These are phyloP conservation scores for Hawksworthiomyces lignivorus DNA, from an alignment of 2,329 filamentous ascomycete species.

Conservation along the genomic window DNA sequence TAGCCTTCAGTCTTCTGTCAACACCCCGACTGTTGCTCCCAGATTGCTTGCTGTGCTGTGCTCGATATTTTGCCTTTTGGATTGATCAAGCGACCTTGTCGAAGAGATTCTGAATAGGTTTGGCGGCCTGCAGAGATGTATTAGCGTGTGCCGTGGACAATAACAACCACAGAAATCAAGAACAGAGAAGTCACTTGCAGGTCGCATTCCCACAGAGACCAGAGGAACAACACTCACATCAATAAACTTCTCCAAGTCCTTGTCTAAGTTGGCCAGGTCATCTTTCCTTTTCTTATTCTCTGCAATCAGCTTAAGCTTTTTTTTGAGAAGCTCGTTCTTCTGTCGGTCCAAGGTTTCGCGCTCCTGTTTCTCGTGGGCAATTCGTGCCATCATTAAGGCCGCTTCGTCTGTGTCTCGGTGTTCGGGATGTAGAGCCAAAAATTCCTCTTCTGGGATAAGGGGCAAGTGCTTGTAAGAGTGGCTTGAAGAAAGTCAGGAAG, in stretches of 20 bases:
- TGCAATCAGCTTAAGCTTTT: slow-evolving; percentile 54
- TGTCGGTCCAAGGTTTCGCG: slow-evolving; percentile 80
- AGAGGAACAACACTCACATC: slow-evolving; percentile 51
- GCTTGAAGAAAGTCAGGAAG: slow-evolving; percentile 32
- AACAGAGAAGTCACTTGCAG: too few relatives aligned
- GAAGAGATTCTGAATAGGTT: slow-evolving; percentile 79
- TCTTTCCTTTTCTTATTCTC: slow-evolving; percentile 91
- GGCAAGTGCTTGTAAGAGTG: slow-evolving; percentile 85
- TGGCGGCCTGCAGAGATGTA: slow-evolving; percentile 55
- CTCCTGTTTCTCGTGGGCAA: slow-evolving; percentile 82
- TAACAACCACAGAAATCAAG: neutral
- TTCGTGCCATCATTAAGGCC: slow-evolving; percentile 78
- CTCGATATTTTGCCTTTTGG: too few relatives aligned
- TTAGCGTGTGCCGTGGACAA: slow-evolving; percentile 14
- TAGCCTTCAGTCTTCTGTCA: too few relatives aligned
- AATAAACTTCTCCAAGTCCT: slow-evolving; percentile 88
- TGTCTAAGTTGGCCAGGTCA: slow-evolving; percentile 82
- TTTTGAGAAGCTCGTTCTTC: slow-evolving; percentile 64
- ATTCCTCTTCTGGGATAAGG: slow-evolving; percentile 75
- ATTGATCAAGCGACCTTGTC: slow-evolving; percentile 56
- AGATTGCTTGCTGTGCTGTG: too few relatives aligned
- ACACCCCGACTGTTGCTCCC: too few relatives aligned
- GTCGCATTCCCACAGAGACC: too few relatives aligned
- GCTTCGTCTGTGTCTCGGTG: slow-evolving; percentile 66
- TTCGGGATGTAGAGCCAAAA: slow-evolving; percentile 68